These are phyloP conservation scores for Daldinia concentrica DNA, from an alignment of 495 filamentous ascomycete genomes.

Conservation along the genomic window DNA sequence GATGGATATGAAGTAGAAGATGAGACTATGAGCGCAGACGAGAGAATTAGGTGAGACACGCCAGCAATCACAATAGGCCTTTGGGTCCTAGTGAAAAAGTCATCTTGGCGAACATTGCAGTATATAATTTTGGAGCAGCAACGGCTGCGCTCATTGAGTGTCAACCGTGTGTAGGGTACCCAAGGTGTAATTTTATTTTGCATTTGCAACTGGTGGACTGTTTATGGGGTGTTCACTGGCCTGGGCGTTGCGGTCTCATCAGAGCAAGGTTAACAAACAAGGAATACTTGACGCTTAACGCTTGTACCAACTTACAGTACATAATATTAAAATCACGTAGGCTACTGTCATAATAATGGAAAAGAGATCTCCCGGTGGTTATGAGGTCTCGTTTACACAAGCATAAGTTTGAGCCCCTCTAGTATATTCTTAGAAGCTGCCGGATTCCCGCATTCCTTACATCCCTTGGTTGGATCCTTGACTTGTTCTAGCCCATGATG, in stretches of 20 bases:
- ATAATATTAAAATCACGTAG: constrained; percentile 21
- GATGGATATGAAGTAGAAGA: constrained; percentile 44
- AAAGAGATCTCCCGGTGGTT: not conserved
- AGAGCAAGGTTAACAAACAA: not conserved
- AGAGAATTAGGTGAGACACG: constrained; percentile 36
- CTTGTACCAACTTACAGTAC: constrained; percentile 17
- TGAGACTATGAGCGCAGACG: constrained; percentile 51
- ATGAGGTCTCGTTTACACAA: no score
- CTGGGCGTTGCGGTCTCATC: constrained; percentile 13
- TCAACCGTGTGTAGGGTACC: not conserved
- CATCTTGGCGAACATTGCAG: not conserved
- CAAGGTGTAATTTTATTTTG: constrained; percentile 17
- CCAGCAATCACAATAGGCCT: not conserved
- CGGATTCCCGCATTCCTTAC: constrained; percentile 1
- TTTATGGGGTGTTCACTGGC: constrained; percentile 15
- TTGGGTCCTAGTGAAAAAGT: constrained; percentile 4
- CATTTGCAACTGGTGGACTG: constrained; percentile 9
- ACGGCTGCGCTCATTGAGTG: not conserved
- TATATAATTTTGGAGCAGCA: not conserved
- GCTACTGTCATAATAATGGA: constrained; percentile 7
- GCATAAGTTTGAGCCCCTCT: no score
- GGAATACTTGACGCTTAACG: constrained; percentile 24
- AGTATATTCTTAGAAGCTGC: not conserved
- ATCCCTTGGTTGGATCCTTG: not conserved
- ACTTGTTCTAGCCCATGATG: not conserved